Conservation (phyloP, 2,329 filamentous ascomycete genomes). For the Colletotrichum sp. region DNA sequence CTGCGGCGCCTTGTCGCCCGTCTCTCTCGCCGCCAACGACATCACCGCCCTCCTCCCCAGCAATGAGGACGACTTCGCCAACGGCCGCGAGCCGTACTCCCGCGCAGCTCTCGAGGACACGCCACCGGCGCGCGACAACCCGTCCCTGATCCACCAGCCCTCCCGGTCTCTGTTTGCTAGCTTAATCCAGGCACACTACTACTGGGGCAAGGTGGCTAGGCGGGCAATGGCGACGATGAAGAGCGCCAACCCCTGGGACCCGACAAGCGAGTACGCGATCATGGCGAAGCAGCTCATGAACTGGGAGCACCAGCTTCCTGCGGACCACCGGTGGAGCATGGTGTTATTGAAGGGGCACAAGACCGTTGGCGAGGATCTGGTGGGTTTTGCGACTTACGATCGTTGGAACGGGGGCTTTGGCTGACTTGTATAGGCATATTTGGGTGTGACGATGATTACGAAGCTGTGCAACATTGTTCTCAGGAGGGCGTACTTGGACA, state of each 20-base stretch:
- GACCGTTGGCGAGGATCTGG: conserved; percentile 53
- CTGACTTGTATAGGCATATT: conserved; percentile 48
- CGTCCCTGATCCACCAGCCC: conserved; percentile 44
- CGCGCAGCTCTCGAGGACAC: conserved; percentile 61
- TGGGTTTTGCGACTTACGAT: conserved; percentile 28
- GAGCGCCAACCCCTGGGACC: conserved; percentile 50
- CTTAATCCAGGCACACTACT: conserved; percentile 58
- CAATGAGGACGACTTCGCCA: conserved; percentile 56
- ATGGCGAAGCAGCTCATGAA: conserved; percentile 46
- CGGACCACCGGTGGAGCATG: conserved; percentile 51
- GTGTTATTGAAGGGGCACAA: conserved; percentile 50
- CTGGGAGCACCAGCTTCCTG: conserved; percentile 55
- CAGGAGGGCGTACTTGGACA: conserved; percentile 56
- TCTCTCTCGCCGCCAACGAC: conserved; percentile 55
- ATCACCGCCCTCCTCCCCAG: conserved; percentile 60
- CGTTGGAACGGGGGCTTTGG: not conserved
- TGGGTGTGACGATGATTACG: conserved; percentile 59
- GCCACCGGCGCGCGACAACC: conserved; percentile 51
- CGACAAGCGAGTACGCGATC: conserved; percentile 50
- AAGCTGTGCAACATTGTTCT: conserved; percentile 62
- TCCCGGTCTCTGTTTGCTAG: conserved; percentile 59
- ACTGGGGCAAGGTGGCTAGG: conserved; percentile 58
- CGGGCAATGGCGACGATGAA: conserved; percentile 50
- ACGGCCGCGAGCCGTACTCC: conserved; percentile 49
- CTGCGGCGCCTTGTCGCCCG: conserved; percentile 55